Evolutionary conservation across 2,329 filamentous ascomycete species (phyloP).

Genomic region (Aspergillus quadricinctus): DNA sequence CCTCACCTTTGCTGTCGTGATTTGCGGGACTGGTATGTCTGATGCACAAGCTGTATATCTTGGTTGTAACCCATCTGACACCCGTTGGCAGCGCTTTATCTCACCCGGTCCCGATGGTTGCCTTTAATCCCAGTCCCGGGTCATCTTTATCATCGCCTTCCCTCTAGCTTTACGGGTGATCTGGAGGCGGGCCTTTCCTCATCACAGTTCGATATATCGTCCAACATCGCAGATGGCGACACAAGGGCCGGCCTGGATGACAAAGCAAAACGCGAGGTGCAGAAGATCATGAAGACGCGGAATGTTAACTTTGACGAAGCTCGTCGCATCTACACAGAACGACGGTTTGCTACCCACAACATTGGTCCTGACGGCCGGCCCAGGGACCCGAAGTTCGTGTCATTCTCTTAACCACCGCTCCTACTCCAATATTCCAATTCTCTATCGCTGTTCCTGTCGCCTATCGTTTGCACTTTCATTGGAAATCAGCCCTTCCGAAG

Average conservation of each 20-base stretch:
- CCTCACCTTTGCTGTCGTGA: constrained; percentile 65
- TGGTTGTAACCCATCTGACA: constrained; percentile 6
- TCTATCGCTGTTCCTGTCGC: not conserved
- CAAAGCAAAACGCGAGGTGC: constrained; percentile 72
- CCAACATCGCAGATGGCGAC: constrained; percentile 77
- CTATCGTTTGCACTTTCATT: not conserved
- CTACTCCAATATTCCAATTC: constrained; percentile 1
- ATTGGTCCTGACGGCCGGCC: constrained; percentile 86
- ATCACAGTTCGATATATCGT: constrained; percentile 73
- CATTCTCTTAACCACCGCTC: constrained; percentile 62
- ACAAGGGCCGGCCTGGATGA: constrained; percentile 75
- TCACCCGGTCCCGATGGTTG: constrained; percentile 75
- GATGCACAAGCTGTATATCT: constrained; percentile 1
- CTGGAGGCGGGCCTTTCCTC: constrained; percentile 84
- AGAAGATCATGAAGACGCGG: constrained; percentile 83
- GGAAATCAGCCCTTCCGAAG: not conserved
- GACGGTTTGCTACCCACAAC: constrained; percentile 77
- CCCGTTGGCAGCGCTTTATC: constrained; percentile 59
- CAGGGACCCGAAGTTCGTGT: constrained; percentile 91
- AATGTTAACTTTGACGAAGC: constrained; percentile 88
- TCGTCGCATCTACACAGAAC: constrained; percentile 77
- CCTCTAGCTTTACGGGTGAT: constrained; percentile 73
- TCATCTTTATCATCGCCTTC: constrained; percentile 73
- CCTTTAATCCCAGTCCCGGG: constrained; percentile 61
- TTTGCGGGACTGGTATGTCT: constrained; percentile 63